Conservation (phyloP, 768 basidiomycete genomes). For the Kwoniella dejecticola region DNA sequence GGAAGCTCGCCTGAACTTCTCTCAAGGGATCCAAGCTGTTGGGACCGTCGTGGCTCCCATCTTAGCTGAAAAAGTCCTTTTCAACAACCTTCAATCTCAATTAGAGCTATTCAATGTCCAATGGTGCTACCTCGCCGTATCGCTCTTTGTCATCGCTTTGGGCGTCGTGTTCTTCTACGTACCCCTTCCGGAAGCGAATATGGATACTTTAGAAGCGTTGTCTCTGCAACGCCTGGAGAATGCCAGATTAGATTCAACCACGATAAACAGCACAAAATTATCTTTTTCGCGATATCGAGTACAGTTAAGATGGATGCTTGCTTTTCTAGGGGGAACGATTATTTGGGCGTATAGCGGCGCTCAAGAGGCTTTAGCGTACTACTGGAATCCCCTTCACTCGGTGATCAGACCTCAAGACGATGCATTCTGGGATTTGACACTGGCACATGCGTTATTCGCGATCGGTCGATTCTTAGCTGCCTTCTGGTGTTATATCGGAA, state of each 20-base stretch:
- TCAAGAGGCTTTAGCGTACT: constrained; percentile 45
- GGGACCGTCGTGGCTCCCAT: constrained; percentile 42
- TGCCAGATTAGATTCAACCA: constrained; percentile 25
- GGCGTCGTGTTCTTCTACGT: constrained; percentile 52
- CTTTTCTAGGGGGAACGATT: constrained; percentile 24
- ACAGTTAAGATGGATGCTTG: constrained; percentile 18
- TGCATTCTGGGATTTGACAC: constrained; percentile 27
- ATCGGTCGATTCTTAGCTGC: constrained; percentile 47
- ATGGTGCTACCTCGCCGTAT: constrained; percentile 52
- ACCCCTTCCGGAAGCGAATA: constrained; percentile 39
- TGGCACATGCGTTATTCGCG: constrained; percentile 40
- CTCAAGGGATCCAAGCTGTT: constrained; percentile 51
- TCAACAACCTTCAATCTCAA: constrained; percentile 21
- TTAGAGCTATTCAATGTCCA: constrained; percentile 45
- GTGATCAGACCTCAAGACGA: constrained; percentile 25
- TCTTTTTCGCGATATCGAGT: background rate
- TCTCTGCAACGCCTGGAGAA: constrained; percentile 29
- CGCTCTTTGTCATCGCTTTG: constrained; percentile 45
- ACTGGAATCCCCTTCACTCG: constrained; percentile 23
- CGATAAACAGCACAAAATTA: constrained; percentile 8
- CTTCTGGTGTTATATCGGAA: constrained; percentile 33
- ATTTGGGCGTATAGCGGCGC: constrained; percentile 46
- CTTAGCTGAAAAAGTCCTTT: constrained; percentile 43
- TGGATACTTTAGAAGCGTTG: constrained; percentile 42
- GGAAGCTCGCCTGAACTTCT: constrained; percentile 49